Percentiles rank a stretch among this genome's conserved stretches.
phyloP scores from a whole-genome alignment of 2,329 filamentous ascomycete species.

The Aspergillus tanneri region DNA sequence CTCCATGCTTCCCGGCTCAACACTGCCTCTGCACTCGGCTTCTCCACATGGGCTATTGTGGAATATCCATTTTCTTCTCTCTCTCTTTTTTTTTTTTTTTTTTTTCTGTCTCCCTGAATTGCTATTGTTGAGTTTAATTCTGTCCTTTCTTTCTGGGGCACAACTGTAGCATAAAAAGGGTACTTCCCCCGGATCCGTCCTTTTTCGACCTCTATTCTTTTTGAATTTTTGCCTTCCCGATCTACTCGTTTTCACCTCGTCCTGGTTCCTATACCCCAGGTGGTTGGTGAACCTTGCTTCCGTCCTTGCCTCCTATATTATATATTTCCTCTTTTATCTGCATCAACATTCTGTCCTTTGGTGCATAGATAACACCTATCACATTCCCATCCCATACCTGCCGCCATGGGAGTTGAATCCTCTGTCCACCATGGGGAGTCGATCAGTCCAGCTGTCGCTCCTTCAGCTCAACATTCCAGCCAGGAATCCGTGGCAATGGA shows the following conservation, averaged over 20 bases:
- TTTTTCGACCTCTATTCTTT: constrained; percentile 4
- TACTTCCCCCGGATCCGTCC: constrained; percentile 1
- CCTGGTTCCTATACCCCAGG: neutral
- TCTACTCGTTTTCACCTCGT: neutral
- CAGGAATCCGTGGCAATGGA: constrained; percentile 25
- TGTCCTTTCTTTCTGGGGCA: neutral
- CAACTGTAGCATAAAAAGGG: constrained; percentile 9
- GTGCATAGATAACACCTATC: neutral
- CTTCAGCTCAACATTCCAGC: constrained; percentile 23
- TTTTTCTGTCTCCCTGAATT: neutral
- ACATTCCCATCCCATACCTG: neutral
- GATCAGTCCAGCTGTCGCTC: constrained; percentile 27
- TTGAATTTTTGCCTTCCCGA: neutral
- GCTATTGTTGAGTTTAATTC: too few relatives aligned
- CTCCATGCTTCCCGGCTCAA: constrained; percentile 3
- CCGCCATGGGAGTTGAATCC: constrained; percentile 33
- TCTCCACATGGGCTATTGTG: constrained; percentile 16
- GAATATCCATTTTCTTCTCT: neutral
- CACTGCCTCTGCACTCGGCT: constrained; percentile 6
- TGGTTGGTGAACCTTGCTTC: neutral
- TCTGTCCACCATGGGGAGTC: constrained; percentile 32
- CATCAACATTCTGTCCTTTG: neutral
- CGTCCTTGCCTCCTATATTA: neutral
- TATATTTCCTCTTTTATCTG: neutral
- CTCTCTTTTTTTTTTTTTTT: neutral